Evolutionary conservation across 2,329 filamentous ascomycete genomes (phyloP).

Genomic region (Akanthomyces lecanii): DNA sequence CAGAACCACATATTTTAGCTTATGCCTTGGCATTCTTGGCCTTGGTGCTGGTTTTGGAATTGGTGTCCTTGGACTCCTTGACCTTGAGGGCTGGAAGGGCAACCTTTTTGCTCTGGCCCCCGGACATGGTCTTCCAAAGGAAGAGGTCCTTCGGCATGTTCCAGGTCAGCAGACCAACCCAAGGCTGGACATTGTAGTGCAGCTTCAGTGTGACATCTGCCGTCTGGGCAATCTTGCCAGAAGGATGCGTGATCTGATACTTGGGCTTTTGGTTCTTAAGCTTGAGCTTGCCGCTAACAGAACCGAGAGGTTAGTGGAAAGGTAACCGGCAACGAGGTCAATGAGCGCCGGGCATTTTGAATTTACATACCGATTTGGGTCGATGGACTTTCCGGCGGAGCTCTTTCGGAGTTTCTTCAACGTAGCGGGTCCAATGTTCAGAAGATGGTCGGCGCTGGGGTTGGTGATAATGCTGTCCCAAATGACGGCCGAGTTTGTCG

Average conservation of each 20-base stretch:
- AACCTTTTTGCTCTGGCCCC: slow-evolving; percentile 62
- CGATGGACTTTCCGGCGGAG: slow-evolving; percentile 55
- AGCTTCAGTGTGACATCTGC: slow-evolving; percentile 73
- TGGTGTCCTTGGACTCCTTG: slow-evolving; percentile 36
- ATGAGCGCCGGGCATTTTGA: background rate
- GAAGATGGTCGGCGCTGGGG: slow-evolving; percentile 58
- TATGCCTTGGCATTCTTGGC: slow-evolving; percentile 20
- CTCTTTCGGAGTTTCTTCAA: slow-evolving; percentile 60
- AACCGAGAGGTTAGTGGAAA: background rate
- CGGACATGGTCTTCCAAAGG: slow-evolving; percentile 61
- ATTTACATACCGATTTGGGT: slow-evolving; percentile 49
- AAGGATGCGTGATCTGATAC: slow-evolving; percentile 93
- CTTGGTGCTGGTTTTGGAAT: slow-evolving; percentile 22
- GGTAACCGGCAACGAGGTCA: background rate
- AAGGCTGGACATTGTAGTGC: slow-evolving; percentile 96
- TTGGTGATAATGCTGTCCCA: slow-evolving; percentile 93
- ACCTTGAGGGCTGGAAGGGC: slow-evolving; percentile 61
- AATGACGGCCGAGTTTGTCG: slow-evolving; percentile 73
- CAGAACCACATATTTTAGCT: background rate
- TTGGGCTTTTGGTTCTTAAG: slow-evolving; percentile 87
- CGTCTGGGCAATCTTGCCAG: slow-evolving; percentile 69
- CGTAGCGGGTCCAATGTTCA: slow-evolving; percentile 55
- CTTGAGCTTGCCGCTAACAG: slow-evolving; percentile 62
- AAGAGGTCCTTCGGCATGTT: slow-evolving; percentile 55
- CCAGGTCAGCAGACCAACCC: slow-evolving; percentile 89